Conservation (phyloP, 345 rosid genomes). For the Adansonia digitata region DNA sequence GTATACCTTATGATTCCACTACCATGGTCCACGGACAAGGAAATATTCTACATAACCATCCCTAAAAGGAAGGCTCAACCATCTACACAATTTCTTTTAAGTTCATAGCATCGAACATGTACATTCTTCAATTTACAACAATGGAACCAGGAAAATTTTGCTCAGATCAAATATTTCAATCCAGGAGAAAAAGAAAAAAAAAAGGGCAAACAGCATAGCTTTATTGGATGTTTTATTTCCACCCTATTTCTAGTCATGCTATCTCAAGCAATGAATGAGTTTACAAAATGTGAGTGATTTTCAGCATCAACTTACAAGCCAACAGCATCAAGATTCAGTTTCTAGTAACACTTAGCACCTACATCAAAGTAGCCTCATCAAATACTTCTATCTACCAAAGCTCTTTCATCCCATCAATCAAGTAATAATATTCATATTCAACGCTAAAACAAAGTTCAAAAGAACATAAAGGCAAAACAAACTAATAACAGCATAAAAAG, state of each 20-base stretch:
- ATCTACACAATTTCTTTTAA: neutral
- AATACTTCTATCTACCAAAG: neutral
- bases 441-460: neutral
- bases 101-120: neutral
- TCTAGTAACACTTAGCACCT: neutral
- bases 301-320: neutral
- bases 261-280: neutral
- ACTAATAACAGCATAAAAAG: neutral
- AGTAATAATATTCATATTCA: neutral
- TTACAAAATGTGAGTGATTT: neutral
- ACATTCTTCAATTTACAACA: neutral
- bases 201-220: neutral
- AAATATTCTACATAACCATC: neutral
- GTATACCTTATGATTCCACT: neutral
- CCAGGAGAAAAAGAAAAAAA: neutral
- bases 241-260: neutral
- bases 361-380: neutral
- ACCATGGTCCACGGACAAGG: neutral
- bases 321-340: neutral
- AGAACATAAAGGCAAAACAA: slow-evolving; percentile 3
- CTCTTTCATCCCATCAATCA: neutral
- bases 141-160: neutral
- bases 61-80: neutral
- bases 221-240: neutral
- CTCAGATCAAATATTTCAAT: neutral